A percentile compares a stretch with the other conserved stretches of the same genome.
Conservation (phyloP, 2,329 filamentous ascomycete genomes). For the Clonostachys chloroleuca region DNA sequence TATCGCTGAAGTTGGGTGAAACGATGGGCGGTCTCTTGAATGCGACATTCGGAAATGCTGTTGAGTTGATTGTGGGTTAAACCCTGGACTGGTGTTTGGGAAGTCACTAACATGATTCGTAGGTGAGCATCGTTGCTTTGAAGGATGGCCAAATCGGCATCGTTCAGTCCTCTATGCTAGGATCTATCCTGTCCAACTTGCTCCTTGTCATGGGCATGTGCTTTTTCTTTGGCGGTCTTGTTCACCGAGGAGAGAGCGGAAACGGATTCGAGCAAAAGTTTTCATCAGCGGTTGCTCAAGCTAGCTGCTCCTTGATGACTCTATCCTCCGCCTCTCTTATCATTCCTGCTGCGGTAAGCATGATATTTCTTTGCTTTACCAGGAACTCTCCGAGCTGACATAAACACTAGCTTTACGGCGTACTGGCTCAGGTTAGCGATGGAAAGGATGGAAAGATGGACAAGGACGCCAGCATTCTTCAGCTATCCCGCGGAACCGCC, state of each 20-base stretch:
- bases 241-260: conserved; percentile 52
- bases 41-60: conserved; percentile 75
- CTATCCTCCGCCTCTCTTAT: conserved; percentile 74
- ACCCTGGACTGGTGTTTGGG: not conserved
- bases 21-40: conserved; percentile 71
- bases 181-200: conserved; percentile 91
- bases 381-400: not conserved
- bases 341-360: conserved; percentile 64
- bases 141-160: conserved; percentile 84
- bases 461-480: conserved; percentile 54
- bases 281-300: conserved; percentile 73
- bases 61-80: conserved; percentile 66
- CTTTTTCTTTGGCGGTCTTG: conserved; percentile 70
- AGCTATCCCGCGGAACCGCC: conserved; percentile 71
- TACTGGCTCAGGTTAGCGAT: conserved; percentile 42
- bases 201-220: conserved; percentile 81
- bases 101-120: conserved; percentile 7
- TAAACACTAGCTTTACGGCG: conserved; percentile 54
- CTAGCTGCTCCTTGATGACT: conserved; percentile 70
- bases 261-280: conserved; percentile 64
- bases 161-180: conserved; percentile 97
- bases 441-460: conserved; percentile 29
- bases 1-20: conserved; percentile 67
- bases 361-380: not conserved
- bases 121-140: conserved; percentile 91